These are phyloP conservation scores for Lasiodiplodia hormozganensis DNA, from an alignment of 2,329 filamentous ascomycete genomes.

Conservation along the genomic window DNA sequence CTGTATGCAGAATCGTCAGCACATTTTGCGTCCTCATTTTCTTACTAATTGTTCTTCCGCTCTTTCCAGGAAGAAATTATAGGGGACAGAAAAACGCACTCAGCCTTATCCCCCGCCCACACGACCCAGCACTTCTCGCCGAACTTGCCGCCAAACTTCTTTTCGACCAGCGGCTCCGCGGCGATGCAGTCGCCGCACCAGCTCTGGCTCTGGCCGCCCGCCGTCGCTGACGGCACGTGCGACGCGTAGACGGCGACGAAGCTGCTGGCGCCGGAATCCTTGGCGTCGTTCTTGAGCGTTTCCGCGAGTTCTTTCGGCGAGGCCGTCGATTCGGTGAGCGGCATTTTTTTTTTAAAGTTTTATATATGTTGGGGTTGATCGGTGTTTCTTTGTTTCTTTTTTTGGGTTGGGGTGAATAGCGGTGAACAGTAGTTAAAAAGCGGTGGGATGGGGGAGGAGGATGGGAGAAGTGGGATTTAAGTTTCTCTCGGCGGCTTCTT, in stretches of 20 bases:
- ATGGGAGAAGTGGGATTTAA: background rate
- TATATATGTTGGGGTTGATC: no score
- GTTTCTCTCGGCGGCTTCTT: background rate
- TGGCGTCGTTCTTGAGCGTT: background rate
- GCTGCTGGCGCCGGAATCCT: background rate
- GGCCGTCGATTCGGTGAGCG: background rate
- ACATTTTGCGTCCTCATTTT: no score
- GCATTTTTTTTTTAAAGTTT: background rate
- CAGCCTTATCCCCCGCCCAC: slow-evolving; percentile 9
- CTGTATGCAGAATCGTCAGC: background rate
- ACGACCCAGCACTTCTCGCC: background rate
- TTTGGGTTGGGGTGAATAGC: background rate
- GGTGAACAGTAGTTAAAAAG: background rate
- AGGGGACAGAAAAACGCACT: background rate
- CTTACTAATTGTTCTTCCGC: background rate
- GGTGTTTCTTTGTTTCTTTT: background rate
- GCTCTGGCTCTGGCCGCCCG: background rate
- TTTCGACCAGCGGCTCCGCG: slow-evolving; percentile 9
- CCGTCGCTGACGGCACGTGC: background rate
- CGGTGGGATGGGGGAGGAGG: background rate
- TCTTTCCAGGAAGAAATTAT: background rate
- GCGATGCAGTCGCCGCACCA: slow-evolving; percentile 17
- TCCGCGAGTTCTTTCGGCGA: background rate
- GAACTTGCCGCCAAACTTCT: background rate
- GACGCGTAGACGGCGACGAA: slow-evolving; percentile 17